Conservation (phyloP, 805 yeast species). For the Starmerella bombicola region DNA sequence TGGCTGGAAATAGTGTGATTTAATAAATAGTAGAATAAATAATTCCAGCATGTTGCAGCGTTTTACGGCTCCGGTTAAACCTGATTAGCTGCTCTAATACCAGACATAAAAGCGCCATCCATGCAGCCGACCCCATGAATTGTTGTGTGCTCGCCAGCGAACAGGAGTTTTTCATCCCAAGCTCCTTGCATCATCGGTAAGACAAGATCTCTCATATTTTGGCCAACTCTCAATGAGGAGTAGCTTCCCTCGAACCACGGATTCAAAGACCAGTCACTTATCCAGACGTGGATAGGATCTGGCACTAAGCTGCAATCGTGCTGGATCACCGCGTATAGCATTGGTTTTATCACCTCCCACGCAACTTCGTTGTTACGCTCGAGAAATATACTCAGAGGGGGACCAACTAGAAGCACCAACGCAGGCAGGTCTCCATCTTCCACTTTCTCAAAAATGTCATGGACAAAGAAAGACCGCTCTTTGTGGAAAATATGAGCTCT, state of each 20-base stretch:
- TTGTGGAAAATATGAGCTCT: neutral
- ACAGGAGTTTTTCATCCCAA: conserved; percentile 41
- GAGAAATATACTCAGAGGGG: neutral
- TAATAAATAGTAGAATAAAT: no score
- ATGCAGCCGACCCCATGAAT: conserved; percentile 80
- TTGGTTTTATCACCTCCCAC: neutral
- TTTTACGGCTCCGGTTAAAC: no score
- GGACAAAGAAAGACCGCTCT: neutral
- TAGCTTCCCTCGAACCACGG: conserved; percentile 64
- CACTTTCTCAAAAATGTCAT: neutral
- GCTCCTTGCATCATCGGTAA: conserved; percentile 46
- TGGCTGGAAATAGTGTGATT: no score
- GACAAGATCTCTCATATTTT: conserved; percentile 49
- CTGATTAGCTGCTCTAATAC: conserved; percentile 40
- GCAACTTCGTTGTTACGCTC: neutral
- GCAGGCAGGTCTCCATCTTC: neutral
- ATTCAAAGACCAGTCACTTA: conserved; percentile 56
- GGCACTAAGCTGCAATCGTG: conserved; percentile 23
- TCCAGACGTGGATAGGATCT: conserved; percentile 32
- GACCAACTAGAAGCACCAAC: neutral
- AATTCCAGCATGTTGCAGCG: no score
- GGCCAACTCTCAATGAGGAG: conserved; percentile 53
- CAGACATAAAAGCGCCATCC: conserved; percentile 78
- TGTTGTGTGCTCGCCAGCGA: conserved; percentile 83
- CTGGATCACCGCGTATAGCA: neutral